Evolutionary conservation across 352 stramenopile species (phyloP).

Genomic region (Phytophthora lateralis): DNA sequence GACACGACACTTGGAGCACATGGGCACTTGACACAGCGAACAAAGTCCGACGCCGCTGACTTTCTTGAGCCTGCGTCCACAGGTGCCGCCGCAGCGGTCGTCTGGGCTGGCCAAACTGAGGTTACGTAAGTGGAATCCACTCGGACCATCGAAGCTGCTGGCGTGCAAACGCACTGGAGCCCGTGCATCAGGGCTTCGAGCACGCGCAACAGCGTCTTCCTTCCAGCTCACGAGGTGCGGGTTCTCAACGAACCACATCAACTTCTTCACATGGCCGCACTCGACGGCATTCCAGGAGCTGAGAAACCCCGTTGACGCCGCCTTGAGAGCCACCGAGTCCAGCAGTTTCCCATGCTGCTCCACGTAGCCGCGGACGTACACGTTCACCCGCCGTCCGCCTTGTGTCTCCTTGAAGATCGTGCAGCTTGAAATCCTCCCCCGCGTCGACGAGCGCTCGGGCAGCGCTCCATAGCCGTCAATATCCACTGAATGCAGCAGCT

Average conservation of each 20-base stretch:
- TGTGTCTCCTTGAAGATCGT: slow-evolving; percentile 40
- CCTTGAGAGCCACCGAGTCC: slow-evolving; percentile 45
- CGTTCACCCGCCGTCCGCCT: slow-evolving; percentile 34
- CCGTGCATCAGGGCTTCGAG: slow-evolving; percentile 6
- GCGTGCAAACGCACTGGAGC: slow-evolving; percentile 8
- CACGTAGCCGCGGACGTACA: slow-evolving; percentile 49
- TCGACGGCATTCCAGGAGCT: slow-evolving; percentile 57
- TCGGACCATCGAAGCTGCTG: slow-evolving; percentile 18
- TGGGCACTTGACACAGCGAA: slow-evolving; percentile 37
- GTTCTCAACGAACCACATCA: slow-evolving; percentile 48
- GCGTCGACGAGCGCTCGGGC: slow-evolving; percentile 31
- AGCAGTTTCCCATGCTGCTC: slow-evolving; percentile 47
- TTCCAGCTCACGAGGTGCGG: slow-evolving; percentile 35
- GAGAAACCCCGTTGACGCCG: slow-evolving; percentile 45
- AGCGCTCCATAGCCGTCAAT: slow-evolving; percentile 35
- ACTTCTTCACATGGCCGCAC: slow-evolving; percentile 51
- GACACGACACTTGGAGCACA: slow-evolving; percentile 48
- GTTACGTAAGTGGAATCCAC: slow-evolving; percentile 26
- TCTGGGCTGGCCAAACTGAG: slow-evolving; percentile 17
- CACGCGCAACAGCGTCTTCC: slow-evolving; percentile 21
- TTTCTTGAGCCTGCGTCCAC: slow-evolving; percentile 38
- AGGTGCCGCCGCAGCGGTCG: slow-evolving; percentile 33
- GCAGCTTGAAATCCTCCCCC: slow-evolving; percentile 48
- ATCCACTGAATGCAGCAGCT: slow-evolving; percentile 52
- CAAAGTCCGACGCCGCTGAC: slow-evolving; percentile 40